Percentiles rank a stretch among this genome's conserved stretches.
Conservation (phyloP, 2,329 filamentous ascomycete genomes). For the Lasiodiplodia hormozganensis region DNA sequence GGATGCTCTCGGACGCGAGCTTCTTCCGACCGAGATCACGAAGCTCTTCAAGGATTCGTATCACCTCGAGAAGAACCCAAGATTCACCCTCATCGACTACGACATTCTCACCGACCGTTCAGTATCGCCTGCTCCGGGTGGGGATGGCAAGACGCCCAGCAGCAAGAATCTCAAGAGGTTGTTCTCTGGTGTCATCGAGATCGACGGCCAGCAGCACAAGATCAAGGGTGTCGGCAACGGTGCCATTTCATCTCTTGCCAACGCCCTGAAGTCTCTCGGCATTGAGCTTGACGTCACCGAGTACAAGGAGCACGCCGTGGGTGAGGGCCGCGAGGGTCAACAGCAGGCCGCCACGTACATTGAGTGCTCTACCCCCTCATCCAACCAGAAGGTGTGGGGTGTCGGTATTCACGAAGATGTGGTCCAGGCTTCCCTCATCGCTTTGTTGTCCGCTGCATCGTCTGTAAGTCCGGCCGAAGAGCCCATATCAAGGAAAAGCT, state of each 20-base stretch:
- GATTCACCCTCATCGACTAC: slow-evolving; percentile 90
- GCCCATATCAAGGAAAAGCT: slow-evolving; percentile 17
- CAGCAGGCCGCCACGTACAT: slow-evolving; percentile 97
- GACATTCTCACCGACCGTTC: slow-evolving; percentile 86
- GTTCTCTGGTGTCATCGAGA: slow-evolving; percentile 83
- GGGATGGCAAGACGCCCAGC: slow-evolving; percentile 73
- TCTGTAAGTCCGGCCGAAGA: slow-evolving; percentile 67
- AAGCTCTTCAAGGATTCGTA: slow-evolving; percentile 89
- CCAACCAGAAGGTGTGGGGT: slow-evolving; percentile 80
- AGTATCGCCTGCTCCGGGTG: slow-evolving; percentile 71
- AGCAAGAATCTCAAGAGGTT: slow-evolving; percentile 79
- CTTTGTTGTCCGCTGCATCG: slow-evolving; percentile 82
- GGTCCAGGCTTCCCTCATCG: slow-evolving; percentile 86
- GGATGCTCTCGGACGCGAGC: slow-evolving; percentile 81
- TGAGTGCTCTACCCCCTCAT: slow-evolving; percentile 76
- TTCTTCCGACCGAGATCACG: slow-evolving; percentile 83
- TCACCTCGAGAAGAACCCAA: slow-evolving; percentile 80
- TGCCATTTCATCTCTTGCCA: slow-evolving; percentile 85
- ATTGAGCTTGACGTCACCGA: slow-evolving; percentile 90
- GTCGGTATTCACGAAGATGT: slow-evolving; percentile 93
- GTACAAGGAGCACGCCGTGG: slow-evolving; percentile 96
- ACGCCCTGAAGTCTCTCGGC: slow-evolving; percentile 78
- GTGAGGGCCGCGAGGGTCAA: slow-evolving; percentile 81
- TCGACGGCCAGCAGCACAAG: slow-evolving; percentile 80
- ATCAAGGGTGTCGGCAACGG: slow-evolving; percentile 86